Evolutionary conservation across 306 rosid species (phyloP).

Genomic region (Ormosia emarginata): DNA sequence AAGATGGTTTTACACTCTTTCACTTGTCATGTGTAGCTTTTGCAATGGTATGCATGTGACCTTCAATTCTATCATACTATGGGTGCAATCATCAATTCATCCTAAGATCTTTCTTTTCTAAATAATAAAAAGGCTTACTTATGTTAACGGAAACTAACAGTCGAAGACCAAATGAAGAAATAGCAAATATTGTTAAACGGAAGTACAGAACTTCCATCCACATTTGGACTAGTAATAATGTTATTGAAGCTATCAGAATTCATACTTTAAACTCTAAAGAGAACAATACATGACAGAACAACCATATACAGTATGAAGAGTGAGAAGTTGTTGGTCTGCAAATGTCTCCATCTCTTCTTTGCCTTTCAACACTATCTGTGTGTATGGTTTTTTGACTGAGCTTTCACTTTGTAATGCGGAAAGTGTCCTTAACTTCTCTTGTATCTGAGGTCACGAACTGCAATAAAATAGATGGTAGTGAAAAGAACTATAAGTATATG

Average conservation of each 20-base stretch:
- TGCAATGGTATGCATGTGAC: background rate
- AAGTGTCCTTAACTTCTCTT: slow-evolving; percentile 50
- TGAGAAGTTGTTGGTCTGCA: background rate
- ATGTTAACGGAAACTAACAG: background rate
- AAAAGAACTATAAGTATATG: background rate
- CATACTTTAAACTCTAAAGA: background rate
- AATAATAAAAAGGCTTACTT: no score
- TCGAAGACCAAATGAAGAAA: background rate
- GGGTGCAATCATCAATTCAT: background rate
- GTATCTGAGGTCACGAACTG: slow-evolving; percentile 63
- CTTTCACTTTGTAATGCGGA: slow-evolving; percentile 54
- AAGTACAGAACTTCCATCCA: background rate
- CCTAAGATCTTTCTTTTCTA: background rate
- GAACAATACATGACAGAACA: background rate
- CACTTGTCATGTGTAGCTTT: background rate
- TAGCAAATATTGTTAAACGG: background rate
- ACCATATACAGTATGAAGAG: background rate
- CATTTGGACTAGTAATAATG: background rate
- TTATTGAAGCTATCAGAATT: background rate
- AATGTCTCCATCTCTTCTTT: background rate
- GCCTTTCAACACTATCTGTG: background rate
- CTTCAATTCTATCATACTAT: background rate
- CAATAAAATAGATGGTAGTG: slow-evolving; percentile 2
- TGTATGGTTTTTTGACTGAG: background rate
- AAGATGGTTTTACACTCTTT: background rate